A percentile compares a stretch with the other conserved stretches of the same genome.
Conservation (phyloP, 2,329 filamentous ascomycete species). For the Metarhizium rileyi region DNA sequence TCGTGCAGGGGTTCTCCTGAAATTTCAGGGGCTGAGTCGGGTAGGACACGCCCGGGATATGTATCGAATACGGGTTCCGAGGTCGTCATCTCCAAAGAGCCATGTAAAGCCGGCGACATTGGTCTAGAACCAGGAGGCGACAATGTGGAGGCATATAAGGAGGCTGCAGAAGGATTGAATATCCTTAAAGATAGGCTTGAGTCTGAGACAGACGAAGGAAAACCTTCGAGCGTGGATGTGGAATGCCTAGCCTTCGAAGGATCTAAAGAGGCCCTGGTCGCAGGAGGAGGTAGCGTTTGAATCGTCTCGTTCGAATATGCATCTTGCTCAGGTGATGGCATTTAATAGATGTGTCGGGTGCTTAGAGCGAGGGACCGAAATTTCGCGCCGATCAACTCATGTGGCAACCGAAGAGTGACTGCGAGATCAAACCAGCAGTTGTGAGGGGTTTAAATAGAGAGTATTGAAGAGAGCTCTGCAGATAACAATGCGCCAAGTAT, state of each 20-base stretch:
- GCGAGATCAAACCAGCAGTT: background rate
- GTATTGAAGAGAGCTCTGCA: background rate
- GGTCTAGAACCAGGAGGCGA: slow-evolving; percentile 60
- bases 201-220: slow-evolving; percentile 41
- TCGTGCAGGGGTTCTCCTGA: slow-evolving; percentile 51
- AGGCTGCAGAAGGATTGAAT: slow-evolving; percentile 48
- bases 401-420: background rate
- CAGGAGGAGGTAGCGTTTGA: slow-evolving; percentile 58
- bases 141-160: slow-evolving; percentile 55
- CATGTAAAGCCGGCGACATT: slow-evolving; percentile 53
- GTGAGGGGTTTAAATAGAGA: background rate
- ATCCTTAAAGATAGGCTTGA: slow-evolving; percentile 42
- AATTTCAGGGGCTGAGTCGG: slow-evolving; percentile 33
- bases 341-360: slow-evolving; percentile 34
- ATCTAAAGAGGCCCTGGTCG: slow-evolving; percentile 39
- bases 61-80: slow-evolving; percentile 49
- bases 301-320: slow-evolving; percentile 55
- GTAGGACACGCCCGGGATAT: slow-evolving; percentile 32
- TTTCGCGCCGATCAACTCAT: slow-evolving; percentile 10
- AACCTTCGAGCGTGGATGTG: slow-evolving; percentile 37
- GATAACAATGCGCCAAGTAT: background rate
- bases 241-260: slow-evolving; percentile 53
- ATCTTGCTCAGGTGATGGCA: slow-evolving; percentile 60
- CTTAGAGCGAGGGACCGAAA: background rate
- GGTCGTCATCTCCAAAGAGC: slow-evolving; percentile 45